Evolutionary conservation across 2,329 filamentous ascomycete genomes (phyloP), one percentile per base, ranked within the genome.

Genomic region (Monosporascus ibericus): DNA sequence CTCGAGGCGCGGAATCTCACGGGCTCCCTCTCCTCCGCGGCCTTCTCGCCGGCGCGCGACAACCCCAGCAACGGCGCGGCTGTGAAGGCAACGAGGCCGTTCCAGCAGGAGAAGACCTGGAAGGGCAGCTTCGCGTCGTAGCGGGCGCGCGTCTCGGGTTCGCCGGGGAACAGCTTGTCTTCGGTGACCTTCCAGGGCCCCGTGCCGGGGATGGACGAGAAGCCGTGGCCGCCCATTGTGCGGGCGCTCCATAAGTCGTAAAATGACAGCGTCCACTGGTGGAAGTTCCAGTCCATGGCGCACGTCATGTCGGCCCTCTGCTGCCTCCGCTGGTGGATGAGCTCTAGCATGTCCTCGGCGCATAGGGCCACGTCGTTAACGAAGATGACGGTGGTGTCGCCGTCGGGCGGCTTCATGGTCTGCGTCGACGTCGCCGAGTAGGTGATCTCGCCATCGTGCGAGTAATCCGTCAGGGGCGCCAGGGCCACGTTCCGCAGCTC

Each of bases 81-180:
- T 0, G 66, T 67, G 49, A 84, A 75, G 0, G 72, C 73, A 0
- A 71, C 70, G 0, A 75, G 78, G 2, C 81, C 82, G 53, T 84
- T 83, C 81, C 81, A 84, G 63, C 82, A 85, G 1, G 79, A 64
- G 53, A 81, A 84, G 0, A 83, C 81, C 61, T 84, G 82, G 54
- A 84, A 78, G 1, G 81, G 79, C n/a, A 66, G 63, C 24, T 68
- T 63, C 0, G 55, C 54, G 0, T 55, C 46, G 50, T 72, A 73
- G 3, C 72, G 65, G 2, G 53, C 46, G 7, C 58, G 65, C 2
- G 74, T 64, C 0, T 60, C 63, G 0, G 63, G 60, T 27, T 79
- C 70, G 57, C 78, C 77, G 72, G 75, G 78, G 58, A 85, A 83
- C 3, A 82, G 65, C 49, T 79, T 71, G 70, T 72, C 72, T 0